Conservation (phyloP, 805 yeast genomes). For the Wickerhamomyces subpelliculosus region DNA sequence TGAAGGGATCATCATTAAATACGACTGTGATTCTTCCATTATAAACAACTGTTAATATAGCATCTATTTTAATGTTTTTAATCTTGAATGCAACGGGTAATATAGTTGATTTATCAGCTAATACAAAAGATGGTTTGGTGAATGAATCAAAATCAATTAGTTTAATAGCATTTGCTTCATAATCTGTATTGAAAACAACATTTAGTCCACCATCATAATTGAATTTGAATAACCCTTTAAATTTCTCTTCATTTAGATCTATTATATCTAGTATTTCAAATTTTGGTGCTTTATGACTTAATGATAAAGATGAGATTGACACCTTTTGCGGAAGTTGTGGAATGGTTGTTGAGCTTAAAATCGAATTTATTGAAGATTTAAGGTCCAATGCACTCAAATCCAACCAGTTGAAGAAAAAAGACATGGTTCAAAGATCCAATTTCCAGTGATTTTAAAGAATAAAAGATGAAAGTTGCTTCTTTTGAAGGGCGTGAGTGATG, state of each 20-base stretch:
- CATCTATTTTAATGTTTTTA: conserved; percentile 12
- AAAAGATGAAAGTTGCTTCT: no score
- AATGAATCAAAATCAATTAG: conserved; percentile 20
- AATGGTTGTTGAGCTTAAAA: conserved; percentile 11
- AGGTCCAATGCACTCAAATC: conserved; percentile 15
- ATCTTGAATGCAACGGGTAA: conserved; percentile 20
- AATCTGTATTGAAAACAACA: conserved; percentile 11
- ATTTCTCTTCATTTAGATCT: conserved; percentile 12
- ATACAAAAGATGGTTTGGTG: conserved; percentile 20
- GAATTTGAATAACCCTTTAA: conserved; percentile 20
- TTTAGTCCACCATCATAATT: conserved; percentile 16
- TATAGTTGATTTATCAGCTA: conserved; percentile 16
- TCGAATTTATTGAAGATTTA: conserved; percentile 14
- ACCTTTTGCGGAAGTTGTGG: conserved; percentile 17
- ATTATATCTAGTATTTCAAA: conserved; percentile 17
- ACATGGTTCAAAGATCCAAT: no score
- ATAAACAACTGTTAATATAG: conserved; percentile 16
- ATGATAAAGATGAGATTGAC: conserved; percentile 7
- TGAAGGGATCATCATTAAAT: conserved; percentile 18
- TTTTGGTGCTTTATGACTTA: conserved; percentile 13
- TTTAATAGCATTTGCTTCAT: conserved; percentile 19
- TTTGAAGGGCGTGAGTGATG: no score
- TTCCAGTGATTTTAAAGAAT: no score
- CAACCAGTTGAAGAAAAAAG: conserved; percentile 19
- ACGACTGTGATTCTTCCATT: conserved; percentile 16